Percentiles rank a stretch among this genome's conserved stretches.
Evolutionary conservation across 257 asterid genomes (phyloP).

Genomic region (Petrea volubilis): DNA sequence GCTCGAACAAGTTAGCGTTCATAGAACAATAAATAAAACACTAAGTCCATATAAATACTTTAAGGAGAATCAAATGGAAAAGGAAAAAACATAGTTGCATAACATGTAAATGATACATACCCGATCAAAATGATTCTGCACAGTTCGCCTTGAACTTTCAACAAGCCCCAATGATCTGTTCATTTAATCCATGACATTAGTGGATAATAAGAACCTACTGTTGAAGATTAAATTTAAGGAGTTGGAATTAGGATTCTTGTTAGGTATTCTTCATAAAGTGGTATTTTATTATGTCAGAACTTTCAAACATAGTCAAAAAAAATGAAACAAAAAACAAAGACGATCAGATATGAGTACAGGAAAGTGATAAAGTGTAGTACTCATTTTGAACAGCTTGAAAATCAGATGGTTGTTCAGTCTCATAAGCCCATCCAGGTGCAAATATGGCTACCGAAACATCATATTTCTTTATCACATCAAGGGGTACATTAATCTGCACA

Average conservation of each 20-base stretch:
- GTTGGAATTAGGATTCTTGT: too few species aligned
- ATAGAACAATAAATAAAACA: background rate
- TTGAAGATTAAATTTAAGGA: too few species aligned
- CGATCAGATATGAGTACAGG: background rate
- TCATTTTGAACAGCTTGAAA: constrained; percentile 90
- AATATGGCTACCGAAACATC: constrained; percentile 93
- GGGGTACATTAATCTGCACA: constrained; percentile 83
- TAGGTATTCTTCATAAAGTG: too few species aligned
- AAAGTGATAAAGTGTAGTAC: constrained; percentile 41
- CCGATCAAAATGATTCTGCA: constrained; percentile 87
- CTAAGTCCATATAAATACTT: background rate
- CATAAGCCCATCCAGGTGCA: constrained; percentile 99
- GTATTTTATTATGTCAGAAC: too few species aligned
- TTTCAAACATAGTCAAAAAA: too few species aligned
- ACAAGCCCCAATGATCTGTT: constrained; percentile 96
- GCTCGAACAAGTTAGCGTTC: background rate
- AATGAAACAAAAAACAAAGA: constrained; percentile 3
- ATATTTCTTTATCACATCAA: constrained; percentile 72
- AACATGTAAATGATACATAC: constrained; percentile 34
- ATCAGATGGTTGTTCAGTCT: constrained; percentile 79
- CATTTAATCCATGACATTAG: too few species aligned
- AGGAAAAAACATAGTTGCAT: background rate
- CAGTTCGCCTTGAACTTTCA: constrained; percentile 78
- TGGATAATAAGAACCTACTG: too few species aligned
- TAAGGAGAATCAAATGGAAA: constrained; percentile 5